phyloP scores from a whole-genome alignment of 2,329 filamentous ascomycete species.

The Rhexocercosporidium sp. region DNA sequence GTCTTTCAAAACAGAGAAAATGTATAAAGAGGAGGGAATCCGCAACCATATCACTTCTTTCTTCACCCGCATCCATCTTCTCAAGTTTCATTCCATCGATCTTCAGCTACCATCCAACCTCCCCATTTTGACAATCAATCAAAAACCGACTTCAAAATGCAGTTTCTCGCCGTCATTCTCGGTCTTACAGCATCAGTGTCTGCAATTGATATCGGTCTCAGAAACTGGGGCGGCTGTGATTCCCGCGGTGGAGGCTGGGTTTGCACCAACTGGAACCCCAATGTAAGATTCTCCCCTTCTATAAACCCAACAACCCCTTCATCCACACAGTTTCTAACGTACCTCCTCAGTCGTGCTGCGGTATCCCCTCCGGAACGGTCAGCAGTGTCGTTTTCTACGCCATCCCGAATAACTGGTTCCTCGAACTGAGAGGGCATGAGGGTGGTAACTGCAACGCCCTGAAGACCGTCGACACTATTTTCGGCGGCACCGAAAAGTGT shows the following conservation, averaged over 20 bases:
- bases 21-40: conserved; percentile 1
- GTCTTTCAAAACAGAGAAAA: background rate
- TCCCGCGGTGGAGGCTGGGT: background rate
- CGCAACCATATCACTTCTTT: background rate
- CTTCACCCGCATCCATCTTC: conserved; percentile 1
- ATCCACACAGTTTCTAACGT: background rate
- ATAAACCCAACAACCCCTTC: background rate
- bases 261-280: conserved; percentile 5
- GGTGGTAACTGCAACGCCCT: background rate
- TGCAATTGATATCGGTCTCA: background rate
- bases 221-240: background rate
- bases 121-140: background rate
- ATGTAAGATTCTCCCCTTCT: background rate
- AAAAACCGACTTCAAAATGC: background rate
- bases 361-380: background rate
- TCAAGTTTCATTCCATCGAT: conserved; percentile 2
- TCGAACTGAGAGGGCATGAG: conserved; percentile 8
- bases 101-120: background rate
- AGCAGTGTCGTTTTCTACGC: conserved; percentile 1
- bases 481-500: conserved; percentile 1
- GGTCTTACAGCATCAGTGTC: background rate
- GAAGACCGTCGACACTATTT: background rate
- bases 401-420: background rate
- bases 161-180: background rate
- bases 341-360: background rate